These are phyloP conservation scores for Rutstroemia sp. DNA, from an alignment of 2,329 filamentous ascomycete genomes.

Conservation along the genomic window DNA sequence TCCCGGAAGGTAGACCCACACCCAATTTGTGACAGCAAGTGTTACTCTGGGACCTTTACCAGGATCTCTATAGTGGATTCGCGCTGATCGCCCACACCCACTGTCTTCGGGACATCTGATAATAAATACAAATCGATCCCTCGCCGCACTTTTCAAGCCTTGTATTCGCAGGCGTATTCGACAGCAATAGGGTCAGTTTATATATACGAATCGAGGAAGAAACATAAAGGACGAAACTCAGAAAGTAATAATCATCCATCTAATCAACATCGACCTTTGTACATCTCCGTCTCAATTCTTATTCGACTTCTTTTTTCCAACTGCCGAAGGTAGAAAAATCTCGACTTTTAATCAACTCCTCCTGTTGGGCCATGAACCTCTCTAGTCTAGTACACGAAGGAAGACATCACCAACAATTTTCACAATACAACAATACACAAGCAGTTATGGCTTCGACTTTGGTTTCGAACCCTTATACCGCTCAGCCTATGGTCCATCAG, in stretches of 20 bases:
- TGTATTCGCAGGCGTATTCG: constrained; percentile 27
- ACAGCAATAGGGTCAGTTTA: constrained; percentile 11
- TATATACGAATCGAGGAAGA: constrained; percentile 15
- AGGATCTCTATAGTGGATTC: constrained; percentile 42
- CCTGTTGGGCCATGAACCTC: constrained; percentile 29
- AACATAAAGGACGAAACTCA: constrained; percentile 28
- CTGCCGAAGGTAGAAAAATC: neutral
- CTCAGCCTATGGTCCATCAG: constrained; percentile 38
- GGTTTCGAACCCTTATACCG: constrained; percentile 37
- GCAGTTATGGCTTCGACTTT: constrained; percentile 39
- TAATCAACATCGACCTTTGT: constrained; percentile 12
- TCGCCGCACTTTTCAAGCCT: constrained; percentile 29
- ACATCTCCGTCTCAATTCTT: neutral
- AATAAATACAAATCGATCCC: constrained; percentile 36
- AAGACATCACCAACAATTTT: constrained; percentile 25
- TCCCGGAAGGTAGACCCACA: constrained; percentile 37
- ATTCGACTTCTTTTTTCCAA: constrained; percentile 1
- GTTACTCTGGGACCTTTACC: constrained; percentile 33
- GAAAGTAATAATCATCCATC: constrained; percentile 22
- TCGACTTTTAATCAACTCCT: constrained; percentile 1
- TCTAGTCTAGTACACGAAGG: constrained; percentile 30
- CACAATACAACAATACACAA: constrained; percentile 26
- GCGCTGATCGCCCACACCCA: constrained; percentile 42
- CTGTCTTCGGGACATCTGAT: constrained; percentile 43
- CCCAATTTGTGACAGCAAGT: constrained; percentile 46